Base-by-base conservation (phyloP, 2,329 filamentous ascomycete genomes). In the Daldinia sp. region DNA sequence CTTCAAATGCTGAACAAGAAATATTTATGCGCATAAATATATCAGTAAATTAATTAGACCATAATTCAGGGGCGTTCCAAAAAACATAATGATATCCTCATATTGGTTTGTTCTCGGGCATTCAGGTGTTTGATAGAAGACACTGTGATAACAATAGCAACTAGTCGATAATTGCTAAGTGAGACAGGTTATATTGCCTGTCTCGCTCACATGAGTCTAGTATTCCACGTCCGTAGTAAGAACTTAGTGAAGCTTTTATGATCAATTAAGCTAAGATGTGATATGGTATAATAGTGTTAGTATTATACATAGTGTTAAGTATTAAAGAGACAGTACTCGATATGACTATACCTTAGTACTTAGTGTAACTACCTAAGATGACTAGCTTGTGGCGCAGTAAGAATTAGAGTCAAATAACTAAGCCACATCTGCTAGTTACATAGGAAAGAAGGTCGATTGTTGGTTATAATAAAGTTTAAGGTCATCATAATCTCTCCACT, bases 351-450 rank as follows among this genome's bases (percentile, higher is more conserved):
- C 20, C 20, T 23, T 23, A 23, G 20, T 23, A 23, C 20, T 23
- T 33, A 33, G 18, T 48, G 23, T 48, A 48, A 48, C 15, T 42
- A 23, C 20, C 50, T 23, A 51, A 51, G 48, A 15, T 23, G 23
- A 51, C 28, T 1, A 10, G 33, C n/a, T 20, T 54, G 57, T 60
- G 57, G 57, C 57, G 57, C 57, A 60, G 57, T 2, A 60, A 48
- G 15, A 30, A 39, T 10, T 37, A 50, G 39, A 5, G 23, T 59
- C 20, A 23, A 23, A 23, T 39, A 3, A 12, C 13, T 28, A 59
- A 67, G 64, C 64, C 64, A 67, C 64, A 37, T 51, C 46, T 33
- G 20, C 20, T 48, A 48, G 15, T 26, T 26, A n/a, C n/a, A n/a
- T n/a, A 15, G 33, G 33, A 35, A 35, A 35, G 33, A 13, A 4